These are phyloP conservation scores for Calonectria pseudoreteaudii DNA, from an alignment of 2,329 filamentous ascomycete genomes.

Conservation along the genomic window DNA sequence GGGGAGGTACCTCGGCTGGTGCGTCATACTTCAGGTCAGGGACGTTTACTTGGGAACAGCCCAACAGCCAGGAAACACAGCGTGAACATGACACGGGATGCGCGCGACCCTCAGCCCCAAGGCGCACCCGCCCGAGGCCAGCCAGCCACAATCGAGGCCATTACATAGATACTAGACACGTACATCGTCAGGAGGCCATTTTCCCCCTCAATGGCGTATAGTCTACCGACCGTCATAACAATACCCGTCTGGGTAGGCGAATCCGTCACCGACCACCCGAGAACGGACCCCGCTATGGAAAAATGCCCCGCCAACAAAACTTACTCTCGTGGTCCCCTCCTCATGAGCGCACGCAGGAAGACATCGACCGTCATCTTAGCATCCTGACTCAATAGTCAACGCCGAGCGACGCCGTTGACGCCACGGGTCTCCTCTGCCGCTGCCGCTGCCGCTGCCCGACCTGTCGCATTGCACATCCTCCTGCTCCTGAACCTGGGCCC, in stretches of 20 bases:
- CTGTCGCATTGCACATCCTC: not conserved
- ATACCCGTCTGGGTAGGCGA: slow-evolving; percentile 32
- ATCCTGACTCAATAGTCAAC: not conserved
- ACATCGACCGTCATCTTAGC: not conserved
- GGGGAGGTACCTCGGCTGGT: slow-evolving; percentile 4
- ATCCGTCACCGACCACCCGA: slow-evolving; percentile 30
- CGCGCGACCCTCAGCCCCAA: not conserved
- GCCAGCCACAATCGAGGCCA: not conserved
- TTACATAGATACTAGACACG: not conserved
- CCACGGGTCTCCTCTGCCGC: not conserved
- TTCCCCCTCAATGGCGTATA: not conserved
- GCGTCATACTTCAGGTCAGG: not conserved
- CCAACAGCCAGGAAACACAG: not conserved
- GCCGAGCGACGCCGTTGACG: not conserved
- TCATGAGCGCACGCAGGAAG: slow-evolving; percentile 23
- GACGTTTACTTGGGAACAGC: not conserved
- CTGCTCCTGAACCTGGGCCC: slow-evolving; percentile 7
- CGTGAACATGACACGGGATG: not conserved
- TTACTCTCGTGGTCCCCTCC: slow-evolving; percentile 32
- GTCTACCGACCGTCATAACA: not conserved
- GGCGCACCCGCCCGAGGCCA: not conserved
- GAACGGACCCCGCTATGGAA: slow-evolving; percentile 42
- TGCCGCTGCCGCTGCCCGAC: not conserved
- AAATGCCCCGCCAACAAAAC: slow-evolving; percentile 45
- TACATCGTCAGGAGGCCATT: not conserved